Evolutionary conservation across 2,329 filamentous ascomycete genomes (phyloP), one percentile per base, ranked within the genome.

Genomic region (Sarocladium kiliense): DNA sequence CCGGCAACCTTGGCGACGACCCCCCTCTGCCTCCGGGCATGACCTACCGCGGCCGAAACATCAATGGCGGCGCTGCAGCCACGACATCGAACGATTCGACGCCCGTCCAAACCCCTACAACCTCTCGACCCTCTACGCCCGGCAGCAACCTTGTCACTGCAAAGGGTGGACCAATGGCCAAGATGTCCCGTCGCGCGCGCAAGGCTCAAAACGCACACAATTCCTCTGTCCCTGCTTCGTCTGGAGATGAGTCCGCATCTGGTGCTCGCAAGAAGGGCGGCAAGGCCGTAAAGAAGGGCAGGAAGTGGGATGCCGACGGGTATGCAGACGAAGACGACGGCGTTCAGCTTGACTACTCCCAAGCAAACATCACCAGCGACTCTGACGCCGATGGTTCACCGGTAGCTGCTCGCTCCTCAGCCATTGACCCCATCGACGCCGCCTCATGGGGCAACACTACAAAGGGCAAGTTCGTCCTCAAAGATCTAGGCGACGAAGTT

Each of bases 241-340:
- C 91, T 1, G 91, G 92, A 1, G 94, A 97, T 63, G 94, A 97
- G 64, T 79, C 78, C 0, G 72, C 81, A 5, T 73, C 77, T 18
- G 78, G 80, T 60, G 71, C 69, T 5, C 34, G 36, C 45, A 89
- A 85, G 70, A 76, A 71, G 44, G 66, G 64, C 61, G 65, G 62
- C 63, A 84, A 83, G 61, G 71, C 77, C 12, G 93, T 94, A 75
- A 97, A 97, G 77, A 92, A 91, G 69, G 90, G 90, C 63, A 85
- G 94, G 59, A 91, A 88, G 66, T 99, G 94, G 94, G 89, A 92
- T 65, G 89, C 88, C 4, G 90, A 96, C 67, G 94, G 94, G 3
- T 77, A 87, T 62, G 91, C 90, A 6, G 89, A 92, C 60, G 93
- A 96, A 66, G 89, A 91, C 56, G 88, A 89, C 58, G 84, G 84